Conservation (phyloP, 2,329 filamentous ascomycete species). For the Basipetospora chlamydospora region DNA sequence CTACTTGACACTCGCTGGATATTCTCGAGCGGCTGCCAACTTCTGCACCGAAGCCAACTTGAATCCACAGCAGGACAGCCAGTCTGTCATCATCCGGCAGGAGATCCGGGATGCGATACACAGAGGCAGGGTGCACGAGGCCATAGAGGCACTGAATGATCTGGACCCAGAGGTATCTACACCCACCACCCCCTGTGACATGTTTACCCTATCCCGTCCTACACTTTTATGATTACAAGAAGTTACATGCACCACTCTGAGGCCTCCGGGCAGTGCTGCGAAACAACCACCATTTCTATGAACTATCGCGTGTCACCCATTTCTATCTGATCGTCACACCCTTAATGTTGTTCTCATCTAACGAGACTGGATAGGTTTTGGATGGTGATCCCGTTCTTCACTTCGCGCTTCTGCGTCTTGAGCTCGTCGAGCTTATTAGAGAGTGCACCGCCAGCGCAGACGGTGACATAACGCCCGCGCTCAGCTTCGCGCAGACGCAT, state of each 20-base stretch:
- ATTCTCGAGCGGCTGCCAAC: constrained; percentile 79
- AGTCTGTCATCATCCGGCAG: constrained; percentile 63
- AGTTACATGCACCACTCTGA: constrained; percentile 99
- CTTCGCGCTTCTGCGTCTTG: constrained; percentile 77
- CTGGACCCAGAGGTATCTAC: constrained; percentile 73
- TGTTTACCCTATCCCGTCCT: constrained; percentile 4
- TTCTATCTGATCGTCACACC: constrained; percentile 2
- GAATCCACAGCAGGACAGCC: constrained; percentile 53
- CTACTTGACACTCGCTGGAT: constrained; percentile 92
- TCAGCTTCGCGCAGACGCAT: constrained; percentile 78
- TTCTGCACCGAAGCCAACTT: constrained; percentile 93
- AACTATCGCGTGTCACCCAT: constrained; percentile 10
- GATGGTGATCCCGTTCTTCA: constrained; percentile 73
- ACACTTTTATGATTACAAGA: constrained; percentile 69
- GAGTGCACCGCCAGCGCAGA: constrained; percentile 51
- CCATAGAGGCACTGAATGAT: constrained; percentile 79
- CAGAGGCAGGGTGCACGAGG: constrained; percentile 67
- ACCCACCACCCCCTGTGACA: not conserved
- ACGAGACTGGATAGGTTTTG: constrained; percentile 49
- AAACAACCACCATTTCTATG: constrained; percentile 47
- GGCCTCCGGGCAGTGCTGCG: constrained; percentile 80
- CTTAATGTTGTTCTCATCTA: not conserved
- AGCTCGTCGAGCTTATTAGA: constrained; percentile 87
- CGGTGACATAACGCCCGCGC: constrained; percentile 47
- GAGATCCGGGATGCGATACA: constrained; percentile 77